Evolutionary conservation across 1,139 yeast genomes (phyloP), one percentile per base, ranked within the genome.

Genomic region (Scheffersomyces lignicola): DNA sequence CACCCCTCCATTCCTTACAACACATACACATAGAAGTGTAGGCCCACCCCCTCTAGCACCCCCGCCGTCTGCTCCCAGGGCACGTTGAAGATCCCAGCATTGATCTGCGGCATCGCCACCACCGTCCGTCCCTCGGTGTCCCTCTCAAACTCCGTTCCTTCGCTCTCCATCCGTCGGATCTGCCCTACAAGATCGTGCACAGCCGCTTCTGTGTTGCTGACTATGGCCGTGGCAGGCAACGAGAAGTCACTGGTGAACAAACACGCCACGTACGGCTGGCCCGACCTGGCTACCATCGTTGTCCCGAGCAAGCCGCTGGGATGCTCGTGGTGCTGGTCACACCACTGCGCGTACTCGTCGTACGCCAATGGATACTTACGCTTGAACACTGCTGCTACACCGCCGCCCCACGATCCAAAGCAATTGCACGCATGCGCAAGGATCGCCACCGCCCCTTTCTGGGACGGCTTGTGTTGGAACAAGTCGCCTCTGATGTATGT

Each of bases 331-430:
- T 57, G 43, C 3, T 54, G 38, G 4, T 50, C 40, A 51, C 92
- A 83, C 48, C 77, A 73, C 1, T 61, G 48, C 11, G 57, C 58
- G 52, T 84, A 82, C 7, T 46, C 38, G 29, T 51, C 44, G 45
- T 72, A 80, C 1, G 87, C 69, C 6, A 61, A 49, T 2, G 86
- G 87, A 51, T 65, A 83, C 35, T 64, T 53, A 18, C 47, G 43
- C 23, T 65, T 65, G 52, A 84, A 78, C 7, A 57, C 65, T 2
- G 65, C 65, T 0, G 90, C 92, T 2, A 87, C 76, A 0, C 96
- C 96, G 0, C 86, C 92, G 3, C 95, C 94, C 96, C 96, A 87
- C 0, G 71, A 53, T 0, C 95, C 96, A 22, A 70, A 65, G 35
- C 89, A 80, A 51, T 87, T 87, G 52, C 95, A 87, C 0, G 95